Percentiles rank a stretch among this genome's conserved stretches.
These are phyloP conservation scores for Purshia tridentata DNA, from an alignment of 306 rosid genomes.

Conservation along the genomic window DNA sequence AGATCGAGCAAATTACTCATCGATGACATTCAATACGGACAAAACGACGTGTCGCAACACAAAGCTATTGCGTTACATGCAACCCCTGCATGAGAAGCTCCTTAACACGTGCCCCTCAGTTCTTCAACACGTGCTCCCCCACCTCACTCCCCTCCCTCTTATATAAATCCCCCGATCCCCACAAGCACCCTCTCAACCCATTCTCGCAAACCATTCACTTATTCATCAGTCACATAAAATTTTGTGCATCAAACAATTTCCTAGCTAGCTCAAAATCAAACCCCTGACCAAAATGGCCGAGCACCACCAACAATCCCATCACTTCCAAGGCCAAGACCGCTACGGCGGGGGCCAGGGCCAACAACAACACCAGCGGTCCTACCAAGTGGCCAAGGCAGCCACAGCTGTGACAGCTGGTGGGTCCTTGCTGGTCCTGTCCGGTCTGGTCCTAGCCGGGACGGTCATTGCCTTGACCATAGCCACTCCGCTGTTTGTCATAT, in stretches of 20 bases:
- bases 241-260: too few relatives aligned
- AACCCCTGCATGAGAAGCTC: slow-evolving; percentile 55
- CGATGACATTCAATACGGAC: neutral
- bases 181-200: neutral
- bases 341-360: neutral
- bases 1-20: neutral
- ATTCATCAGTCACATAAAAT: neutral
- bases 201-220: neutral
- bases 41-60: slow-evolving; percentile 42
- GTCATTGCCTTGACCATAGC: slow-evolving; percentile 52
- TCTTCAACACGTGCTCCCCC: slow-evolving; percentile 41
- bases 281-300: neutral
- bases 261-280: too few relatives aligned
- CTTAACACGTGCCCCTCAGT: slow-evolving; percentile 48
- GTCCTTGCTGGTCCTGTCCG: slow-evolving; percentile 60
- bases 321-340: neutral
- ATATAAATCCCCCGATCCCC: slow-evolving; percentile 10
- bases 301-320: slow-evolving; percentile 1
- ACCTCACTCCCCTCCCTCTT: slow-evolving; percentile 3
- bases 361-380: slow-evolving; percentile 25
- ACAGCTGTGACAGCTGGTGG: slow-evolving; percentile 66
- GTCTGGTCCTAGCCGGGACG: slow-evolving; percentile 43
- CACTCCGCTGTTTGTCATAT: slow-evolving; percentile 69
- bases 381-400: slow-evolving; percentile 54
- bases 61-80: slow-evolving; percentile 39